Base-by-base conservation (phyloP, 106 monocot species). In the Triglochin maritima region DNA sequence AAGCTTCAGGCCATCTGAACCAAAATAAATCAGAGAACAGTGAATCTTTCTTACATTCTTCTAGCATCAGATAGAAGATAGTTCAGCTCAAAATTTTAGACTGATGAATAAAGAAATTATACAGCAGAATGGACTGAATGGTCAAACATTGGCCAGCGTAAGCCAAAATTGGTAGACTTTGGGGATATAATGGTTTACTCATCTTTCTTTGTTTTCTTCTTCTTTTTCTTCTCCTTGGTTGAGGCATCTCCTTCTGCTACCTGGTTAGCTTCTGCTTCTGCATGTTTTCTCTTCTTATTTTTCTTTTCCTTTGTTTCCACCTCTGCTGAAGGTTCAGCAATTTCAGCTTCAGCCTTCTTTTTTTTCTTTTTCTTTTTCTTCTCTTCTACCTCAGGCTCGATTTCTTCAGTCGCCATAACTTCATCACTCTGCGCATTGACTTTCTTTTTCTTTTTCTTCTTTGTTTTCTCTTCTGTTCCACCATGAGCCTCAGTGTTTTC, bases 391-490 rank as follows among this genome's bases (percentile, higher is more conserved):
- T 73, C 56, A 10, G 56, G 56, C 44, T 60, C 60, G 46, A 46
- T 58, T 12, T 15, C 57, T 47, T 62, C 60, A 13, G 50, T 62
- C 43, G 67, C 42, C 62, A 68, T 47, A 15, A 42, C 46, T 7
- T 60, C 66, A 15, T 55, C 29, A 44, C 41, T 49, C 44, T 60
- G 48, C 7, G 46, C 49, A 29, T 50, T 49, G 9, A 17, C 46
- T 47, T 73, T 67, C 71, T 78, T 78, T 67, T 67, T 72, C 65
- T 77, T 56, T 58, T 64, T 72, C 63, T 79, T 74, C 57, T 74
- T 63, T 74, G 74, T 63, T 43, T 57, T 52, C 73, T 62, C 57
- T 3, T 46, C 65, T 63, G 46, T 67, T 47, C 29, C 57, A 44
- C 9, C 52, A 43, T 49, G 54, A 63, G 55, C 73, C 29, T 49